phyloP scores from a whole-genome alignment of 306 rosid species.

The Quillaja saponaria region DNA sequence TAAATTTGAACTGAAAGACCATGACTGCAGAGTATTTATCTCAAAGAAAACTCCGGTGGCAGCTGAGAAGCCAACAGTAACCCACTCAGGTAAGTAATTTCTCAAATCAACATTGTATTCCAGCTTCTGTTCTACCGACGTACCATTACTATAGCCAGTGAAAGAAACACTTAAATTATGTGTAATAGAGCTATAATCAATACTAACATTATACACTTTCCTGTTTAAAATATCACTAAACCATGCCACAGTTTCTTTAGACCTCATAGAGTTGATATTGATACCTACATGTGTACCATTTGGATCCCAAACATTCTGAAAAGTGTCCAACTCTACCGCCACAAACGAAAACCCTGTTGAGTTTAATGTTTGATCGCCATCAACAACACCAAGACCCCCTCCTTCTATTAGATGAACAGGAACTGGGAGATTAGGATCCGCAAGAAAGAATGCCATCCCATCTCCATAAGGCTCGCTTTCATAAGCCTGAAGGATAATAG shows the following conservation, averaged over 20 bases:
- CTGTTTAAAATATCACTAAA: conserved; percentile 19
- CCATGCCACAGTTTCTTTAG: conserved; percentile 17
- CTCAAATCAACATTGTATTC: conserved; percentile 19
- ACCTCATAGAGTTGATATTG: conserved; percentile 3
- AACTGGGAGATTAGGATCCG: conserved; percentile 35
- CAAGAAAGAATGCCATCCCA: conserved; percentile 55
- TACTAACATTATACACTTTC: conserved; percentile 28
- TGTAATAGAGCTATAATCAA: conserved; percentile 24
- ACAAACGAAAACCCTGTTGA: conserved; percentile 21
- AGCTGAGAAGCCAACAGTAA: conserved; percentile 37
- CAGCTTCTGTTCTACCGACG: neutral
- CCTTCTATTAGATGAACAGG: conserved; percentile 8
- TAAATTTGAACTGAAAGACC: conserved; percentile 32
- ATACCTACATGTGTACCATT: conserved; percentile 31
- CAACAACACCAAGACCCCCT: conserved; percentile 46
- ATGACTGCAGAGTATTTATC: conserved; percentile 13
- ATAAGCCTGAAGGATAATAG: conserved; percentile 42
- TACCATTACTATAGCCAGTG: conserved; percentile 10
- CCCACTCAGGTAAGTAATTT: conserved; percentile 10
- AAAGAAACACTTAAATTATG: conserved; percentile 22
- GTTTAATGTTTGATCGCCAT: neutral
- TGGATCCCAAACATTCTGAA: neutral
- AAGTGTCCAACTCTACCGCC: conserved; percentile 37
- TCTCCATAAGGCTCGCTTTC: conserved; percentile 2
- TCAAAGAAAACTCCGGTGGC: conserved; percentile 2